A percentile compares a stretch with the other conserved stretches of the same genome.
phyloP scores from a whole-genome alignment of 2,329 filamentous ascomycete genomes.

The Colletotrichum coccodes region DNA sequence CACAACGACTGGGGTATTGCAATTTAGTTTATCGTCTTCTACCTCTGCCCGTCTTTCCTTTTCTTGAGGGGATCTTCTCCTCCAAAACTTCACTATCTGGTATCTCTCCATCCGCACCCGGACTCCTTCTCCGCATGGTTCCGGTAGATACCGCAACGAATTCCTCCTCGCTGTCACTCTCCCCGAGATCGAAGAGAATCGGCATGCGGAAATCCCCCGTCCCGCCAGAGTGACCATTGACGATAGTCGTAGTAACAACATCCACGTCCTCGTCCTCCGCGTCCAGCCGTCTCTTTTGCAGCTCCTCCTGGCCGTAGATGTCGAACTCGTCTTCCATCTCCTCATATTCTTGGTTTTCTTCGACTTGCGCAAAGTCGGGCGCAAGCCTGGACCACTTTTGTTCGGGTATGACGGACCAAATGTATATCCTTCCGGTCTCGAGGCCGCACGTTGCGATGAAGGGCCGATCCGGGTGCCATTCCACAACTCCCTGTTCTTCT shows the following conservation, averaged over 20 bases:
- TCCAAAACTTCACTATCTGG: slow-evolving; percentile 65
- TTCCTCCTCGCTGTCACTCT: slow-evolving; percentile 96
- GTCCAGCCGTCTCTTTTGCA: slow-evolving; percentile 90
- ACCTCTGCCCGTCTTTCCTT: slow-evolving; percentile 35
- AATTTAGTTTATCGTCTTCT: slow-evolving; percentile 18
- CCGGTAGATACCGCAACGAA: slow-evolving; percentile 75
- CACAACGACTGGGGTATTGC: neutral
- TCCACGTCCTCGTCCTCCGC: slow-evolving; percentile 95
- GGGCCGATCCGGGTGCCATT: slow-evolving; percentile 93
- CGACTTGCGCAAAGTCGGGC: slow-evolving; percentile 95
- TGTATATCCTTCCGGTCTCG: slow-evolving; percentile 92
- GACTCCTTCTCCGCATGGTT: slow-evolving; percentile 88
- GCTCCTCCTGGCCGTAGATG: slow-evolving; percentile 93
- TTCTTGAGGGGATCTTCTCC: slow-evolving; percentile 55
- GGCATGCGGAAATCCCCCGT: slow-evolving; percentile 80
- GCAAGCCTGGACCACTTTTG: slow-evolving; percentile 98
- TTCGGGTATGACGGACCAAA: slow-evolving; percentile 94
- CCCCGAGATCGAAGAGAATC: slow-evolving; percentile 89
- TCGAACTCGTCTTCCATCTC: slow-evolving; percentile 98
- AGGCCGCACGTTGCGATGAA: slow-evolving; percentile 91
- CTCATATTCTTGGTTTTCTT: slow-evolving; percentile 97
- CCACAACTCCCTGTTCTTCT: slow-evolving; percentile 94
- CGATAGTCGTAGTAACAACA: slow-evolving; percentile 78
- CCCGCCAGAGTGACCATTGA: slow-evolving; percentile 63
- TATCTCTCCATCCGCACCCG: slow-evolving; percentile 74